These are phyloP conservation scores for Tetraselmis striata DNA, from an alignment of 139 green algal genomes.

Conservation along the genomic window DNA sequence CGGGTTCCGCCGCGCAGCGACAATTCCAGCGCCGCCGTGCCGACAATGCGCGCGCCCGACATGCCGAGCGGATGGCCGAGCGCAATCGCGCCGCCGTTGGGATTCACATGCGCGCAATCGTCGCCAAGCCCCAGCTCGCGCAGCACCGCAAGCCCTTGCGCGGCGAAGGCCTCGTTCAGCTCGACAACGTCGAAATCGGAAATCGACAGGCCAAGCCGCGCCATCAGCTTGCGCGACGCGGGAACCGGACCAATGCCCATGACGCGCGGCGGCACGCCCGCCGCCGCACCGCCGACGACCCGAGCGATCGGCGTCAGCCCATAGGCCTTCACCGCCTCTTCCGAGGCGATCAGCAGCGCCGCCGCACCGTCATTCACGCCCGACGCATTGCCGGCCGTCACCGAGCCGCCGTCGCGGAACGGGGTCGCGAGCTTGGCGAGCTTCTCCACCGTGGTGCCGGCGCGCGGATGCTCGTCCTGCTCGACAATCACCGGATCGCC, in stretches of 20 bases:
- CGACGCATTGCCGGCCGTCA: constrained; percentile 89
- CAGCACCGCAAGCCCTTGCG: no score
- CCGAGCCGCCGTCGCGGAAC: constrained; percentile 91
- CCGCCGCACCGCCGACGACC: constrained; percentile 71
- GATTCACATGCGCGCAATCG: constrained; percentile 96
- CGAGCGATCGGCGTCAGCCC: background rate
- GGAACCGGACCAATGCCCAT: constrained; percentile 98
- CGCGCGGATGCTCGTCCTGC: constrained; percentile 88
- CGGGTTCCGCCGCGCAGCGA: no score
- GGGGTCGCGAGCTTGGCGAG: constrained; percentile 71
- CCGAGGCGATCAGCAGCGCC: constrained; percentile 85
- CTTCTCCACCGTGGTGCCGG: constrained; percentile 44
- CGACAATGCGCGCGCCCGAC: constrained; percentile 71
- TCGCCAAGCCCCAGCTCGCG: no score
- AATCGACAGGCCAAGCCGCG: constrained; percentile 67
- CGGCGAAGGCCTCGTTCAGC: constrained; percentile 96
- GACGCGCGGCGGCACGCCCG: constrained; percentile 90
- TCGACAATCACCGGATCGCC: constrained; percentile 66
- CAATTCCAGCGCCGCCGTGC: no score
- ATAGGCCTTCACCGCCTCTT: constrained; percentile 58
- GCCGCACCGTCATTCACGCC: constrained; percentile 88
- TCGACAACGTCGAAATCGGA: constrained; percentile 97
- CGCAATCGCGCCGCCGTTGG: constrained; percentile 95
- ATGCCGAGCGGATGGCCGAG: constrained; percentile 91
- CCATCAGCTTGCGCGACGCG: constrained; percentile 69